These are phyloP conservation scores for Penicillium capsulatum DNA, from an alignment of 2,329 filamentous ascomycete genomes.

Conservation along the genomic window DNA sequence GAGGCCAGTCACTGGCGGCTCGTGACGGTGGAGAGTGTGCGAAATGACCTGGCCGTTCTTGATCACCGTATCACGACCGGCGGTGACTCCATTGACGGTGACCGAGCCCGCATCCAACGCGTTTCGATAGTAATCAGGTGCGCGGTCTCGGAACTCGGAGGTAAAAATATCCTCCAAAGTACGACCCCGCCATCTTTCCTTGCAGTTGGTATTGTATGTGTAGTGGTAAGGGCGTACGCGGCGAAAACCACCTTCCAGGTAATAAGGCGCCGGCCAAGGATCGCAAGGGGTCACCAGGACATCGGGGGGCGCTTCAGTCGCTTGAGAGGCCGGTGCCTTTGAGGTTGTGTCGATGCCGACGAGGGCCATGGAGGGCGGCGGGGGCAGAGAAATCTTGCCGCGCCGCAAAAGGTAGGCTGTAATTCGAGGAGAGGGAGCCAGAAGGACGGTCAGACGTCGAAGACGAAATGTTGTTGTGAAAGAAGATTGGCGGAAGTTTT, in stretches of 20 bases:
- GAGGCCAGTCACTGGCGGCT: conserved; percentile 81
- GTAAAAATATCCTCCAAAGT: conserved; percentile 81
- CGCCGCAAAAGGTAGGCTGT: conserved; percentile 39
- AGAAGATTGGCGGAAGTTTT: no score
- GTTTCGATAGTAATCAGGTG: conserved; percentile 76
- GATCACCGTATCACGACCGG: conserved; percentile 63
- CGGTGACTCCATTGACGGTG: conserved; percentile 71
- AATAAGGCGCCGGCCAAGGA: conserved; percentile 66
- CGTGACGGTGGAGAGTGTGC: conserved; percentile 91
- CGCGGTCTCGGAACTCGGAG: conserved; percentile 85
- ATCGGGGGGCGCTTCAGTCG: conserved; percentile 24
- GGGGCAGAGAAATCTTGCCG: conserved; percentile 31
- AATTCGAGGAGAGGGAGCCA: conserved; percentile 40
- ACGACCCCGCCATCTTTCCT: conserved; percentile 84
- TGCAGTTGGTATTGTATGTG: conserved; percentile 45
- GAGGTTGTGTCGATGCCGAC: conserved; percentile 28
- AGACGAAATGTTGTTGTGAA: not conserved
- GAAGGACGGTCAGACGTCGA: conserved; percentile 8
- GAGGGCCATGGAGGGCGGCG: conserved; percentile 37
- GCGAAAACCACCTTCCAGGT: conserved; percentile 70
- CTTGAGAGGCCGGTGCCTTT: conserved; percentile 26
- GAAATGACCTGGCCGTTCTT: conserved; percentile 88
- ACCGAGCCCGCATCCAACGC: conserved; percentile 79
- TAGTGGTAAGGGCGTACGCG: conserved; percentile 48
- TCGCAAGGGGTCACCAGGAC: conserved; percentile 33